Conservation (phyloP, 192 early-diverging fungal species). For the Hyaloraphidium curvatum region DNA sequence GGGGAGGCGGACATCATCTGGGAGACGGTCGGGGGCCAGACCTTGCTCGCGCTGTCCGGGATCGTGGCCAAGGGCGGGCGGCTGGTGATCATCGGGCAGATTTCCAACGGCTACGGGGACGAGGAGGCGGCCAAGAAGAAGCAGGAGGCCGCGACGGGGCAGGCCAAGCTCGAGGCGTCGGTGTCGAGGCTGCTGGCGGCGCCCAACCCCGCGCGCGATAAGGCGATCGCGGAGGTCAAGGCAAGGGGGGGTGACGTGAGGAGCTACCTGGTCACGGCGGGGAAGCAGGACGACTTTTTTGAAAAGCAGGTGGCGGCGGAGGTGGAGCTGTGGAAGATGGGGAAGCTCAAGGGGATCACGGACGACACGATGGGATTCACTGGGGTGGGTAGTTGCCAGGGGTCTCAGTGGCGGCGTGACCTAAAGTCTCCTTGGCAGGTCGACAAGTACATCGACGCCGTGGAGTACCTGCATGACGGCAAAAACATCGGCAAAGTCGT, state of each 20-base stretch:
- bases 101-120: neutral
- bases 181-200: neutral
- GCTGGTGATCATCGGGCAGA: constrained; percentile 1
- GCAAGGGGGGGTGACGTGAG: neutral
- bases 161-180: neutral
- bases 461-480: constrained; percentile 24
- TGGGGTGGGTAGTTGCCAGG: neutral
- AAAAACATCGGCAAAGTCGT: constrained; percentile 38
- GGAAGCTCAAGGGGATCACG: neutral
- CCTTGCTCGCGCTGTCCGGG: constrained; percentile 4
- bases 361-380: neutral
- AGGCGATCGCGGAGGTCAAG: neutral
- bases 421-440: neutral
- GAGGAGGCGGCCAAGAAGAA: neutral
- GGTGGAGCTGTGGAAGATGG: neutral
- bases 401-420: neutral
- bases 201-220: neutral
- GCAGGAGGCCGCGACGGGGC: neutral
- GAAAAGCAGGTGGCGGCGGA: neutral
- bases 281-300: neutral
- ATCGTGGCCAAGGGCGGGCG: neutral
- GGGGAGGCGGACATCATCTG: constrained; percentile 33
- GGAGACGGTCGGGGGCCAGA: constrained; percentile 35
- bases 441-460: constrained; percentile 11
- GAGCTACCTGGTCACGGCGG: neutral